Percentiles rank a stretch among this genome's conserved stretches.
These are phyloP conservation scores for Penicillium sp. DNA, from an alignment of 2,329 filamentous ascomycete species.

Conservation along the genomic window DNA sequence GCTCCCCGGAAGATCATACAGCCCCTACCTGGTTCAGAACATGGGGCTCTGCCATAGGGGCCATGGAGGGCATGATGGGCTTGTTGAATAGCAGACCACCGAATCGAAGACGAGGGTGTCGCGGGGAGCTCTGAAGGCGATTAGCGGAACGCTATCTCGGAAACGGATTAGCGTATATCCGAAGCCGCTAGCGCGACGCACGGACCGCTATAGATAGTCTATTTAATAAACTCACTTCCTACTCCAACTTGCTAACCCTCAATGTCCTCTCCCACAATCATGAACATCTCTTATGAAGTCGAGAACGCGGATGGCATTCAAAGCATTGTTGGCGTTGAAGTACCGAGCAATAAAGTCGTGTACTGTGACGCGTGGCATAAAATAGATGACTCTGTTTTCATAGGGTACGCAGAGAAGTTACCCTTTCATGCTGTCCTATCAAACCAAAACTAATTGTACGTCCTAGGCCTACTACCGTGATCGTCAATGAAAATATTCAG, in stretches of 20 bases:
- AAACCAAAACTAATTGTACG: no score
- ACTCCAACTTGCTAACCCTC: background rate
- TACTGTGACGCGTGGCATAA: no score
- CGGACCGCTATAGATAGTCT: background rate
- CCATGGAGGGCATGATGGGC: constrained; percentile 16
- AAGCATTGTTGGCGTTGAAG: no score
- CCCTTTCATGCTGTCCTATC: no score
- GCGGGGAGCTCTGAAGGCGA: background rate
- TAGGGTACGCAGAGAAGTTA: no score
- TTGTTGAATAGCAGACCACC: background rate
- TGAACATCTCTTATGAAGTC: no score
- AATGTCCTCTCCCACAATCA: background rate
- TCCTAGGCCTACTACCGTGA: no score
- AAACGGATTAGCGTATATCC: no score
- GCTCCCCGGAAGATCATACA: background rate
- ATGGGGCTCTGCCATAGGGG: constrained; percentile 19
- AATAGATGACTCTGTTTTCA: no score
- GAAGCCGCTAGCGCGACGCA: background rate
- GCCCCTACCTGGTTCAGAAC: constrained; percentile 20
- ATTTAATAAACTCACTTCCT: background rate
- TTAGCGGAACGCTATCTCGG: background rate
- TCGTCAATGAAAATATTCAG: no score
- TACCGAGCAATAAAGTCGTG: no score
- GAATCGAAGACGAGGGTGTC: background rate
- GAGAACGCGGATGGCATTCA: no score